Conservation (phyloP, 257 asterid species). For the Solanum medicagineum region DNA sequence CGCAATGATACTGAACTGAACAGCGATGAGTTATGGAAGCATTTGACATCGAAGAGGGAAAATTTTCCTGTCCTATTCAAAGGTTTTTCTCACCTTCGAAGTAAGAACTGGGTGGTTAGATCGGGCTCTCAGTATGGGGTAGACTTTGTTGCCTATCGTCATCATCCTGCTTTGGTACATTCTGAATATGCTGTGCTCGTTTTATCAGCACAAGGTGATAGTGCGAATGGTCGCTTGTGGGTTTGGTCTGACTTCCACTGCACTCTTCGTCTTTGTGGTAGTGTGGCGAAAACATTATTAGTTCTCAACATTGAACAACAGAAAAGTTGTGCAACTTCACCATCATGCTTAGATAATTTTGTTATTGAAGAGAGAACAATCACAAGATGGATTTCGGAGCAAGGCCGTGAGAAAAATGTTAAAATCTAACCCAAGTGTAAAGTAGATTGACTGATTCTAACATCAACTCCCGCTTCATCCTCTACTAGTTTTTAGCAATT, state of each 20-base stretch:
- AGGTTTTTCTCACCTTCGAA: slow-evolving; percentile 69
- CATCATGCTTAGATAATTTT: slow-evolving; percentile 24
- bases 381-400: slow-evolving; percentile 62
- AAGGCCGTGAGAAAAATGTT: slow-evolving; percentile 26
- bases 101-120: slow-evolving; percentile 73
- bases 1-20: slow-evolving; percentile 13
- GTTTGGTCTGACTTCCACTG: slow-evolving; percentile 83
- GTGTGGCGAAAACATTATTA: slow-evolving; percentile 74
- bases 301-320: slow-evolving; percentile 25
- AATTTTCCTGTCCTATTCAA: slow-evolving; percentile 26
- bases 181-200: slow-evolving; percentile 76
- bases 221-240: slow-evolving; percentile 35
- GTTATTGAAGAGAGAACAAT: slow-evolving; percentile 49
- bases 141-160: slow-evolving; percentile 75
- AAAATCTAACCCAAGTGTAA: not conserved
- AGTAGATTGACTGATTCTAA: not conserved
- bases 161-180: slow-evolving; percentile 78
- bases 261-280: slow-evolving; percentile 72
- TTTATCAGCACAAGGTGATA: slow-evolving; percentile 12
- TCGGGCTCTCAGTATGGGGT: slow-evolving; percentile 64
- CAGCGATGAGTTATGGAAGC: slow-evolving; percentile 40
- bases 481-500: not conserved
- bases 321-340: not conserved
- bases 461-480: not conserved
- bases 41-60: slow-evolving; percentile 22